Percentiles rank a stretch among this genome's conserved stretches.
phyloP scores from a whole-genome alignment of 306 rosid genomes.

The Vachellia pachyceras region DNA sequence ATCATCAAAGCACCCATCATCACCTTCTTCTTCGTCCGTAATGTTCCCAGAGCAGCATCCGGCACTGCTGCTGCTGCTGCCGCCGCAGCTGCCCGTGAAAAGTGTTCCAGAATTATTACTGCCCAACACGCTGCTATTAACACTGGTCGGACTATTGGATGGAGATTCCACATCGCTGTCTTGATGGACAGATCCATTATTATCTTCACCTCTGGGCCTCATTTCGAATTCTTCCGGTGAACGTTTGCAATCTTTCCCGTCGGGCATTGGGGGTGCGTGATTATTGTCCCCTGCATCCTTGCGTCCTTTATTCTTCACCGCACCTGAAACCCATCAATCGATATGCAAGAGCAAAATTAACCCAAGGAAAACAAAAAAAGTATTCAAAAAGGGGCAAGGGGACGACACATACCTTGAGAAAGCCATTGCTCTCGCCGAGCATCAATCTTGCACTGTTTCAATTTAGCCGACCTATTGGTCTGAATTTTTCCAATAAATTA shows the following conservation, averaged over 20 bases:
- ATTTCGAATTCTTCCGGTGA: constrained; percentile 57
- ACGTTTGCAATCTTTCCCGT: constrained; percentile 39
- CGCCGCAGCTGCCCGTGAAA: constrained; percentile 61
- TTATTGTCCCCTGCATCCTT: constrained; percentile 56
- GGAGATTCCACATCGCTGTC: constrained; percentile 74
- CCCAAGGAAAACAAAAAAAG: neutral
- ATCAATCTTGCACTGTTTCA: constrained; percentile 95
- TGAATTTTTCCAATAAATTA: constrained; percentile 38
- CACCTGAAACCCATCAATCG: constrained; percentile 56
- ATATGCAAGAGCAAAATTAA: constrained; percentile 3
- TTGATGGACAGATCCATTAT: constrained; percentile 55
- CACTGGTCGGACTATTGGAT: constrained; percentile 67
- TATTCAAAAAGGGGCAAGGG: neutral
- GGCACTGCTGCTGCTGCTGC: constrained; percentile 67
- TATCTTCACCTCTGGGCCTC: constrained; percentile 53
- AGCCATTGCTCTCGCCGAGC: constrained; percentile 99
- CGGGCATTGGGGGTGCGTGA: constrained; percentile 35
- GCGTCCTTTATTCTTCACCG: constrained; percentile 63
- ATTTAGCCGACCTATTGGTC: constrained; percentile 90
- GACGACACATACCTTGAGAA: constrained; percentile 65
- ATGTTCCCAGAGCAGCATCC: constrained; percentile 86
- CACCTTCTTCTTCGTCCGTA: constrained; percentile 62
- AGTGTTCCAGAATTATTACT: constrained; percentile 72
- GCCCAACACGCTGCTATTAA: constrained; percentile 54
- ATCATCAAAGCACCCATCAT: constrained; percentile 92